A percentile compares a stretch with the other conserved stretches of the same genome.
Conservation (phyloP, 139 green algal species). For the Chlorella vulgaris region DNA sequence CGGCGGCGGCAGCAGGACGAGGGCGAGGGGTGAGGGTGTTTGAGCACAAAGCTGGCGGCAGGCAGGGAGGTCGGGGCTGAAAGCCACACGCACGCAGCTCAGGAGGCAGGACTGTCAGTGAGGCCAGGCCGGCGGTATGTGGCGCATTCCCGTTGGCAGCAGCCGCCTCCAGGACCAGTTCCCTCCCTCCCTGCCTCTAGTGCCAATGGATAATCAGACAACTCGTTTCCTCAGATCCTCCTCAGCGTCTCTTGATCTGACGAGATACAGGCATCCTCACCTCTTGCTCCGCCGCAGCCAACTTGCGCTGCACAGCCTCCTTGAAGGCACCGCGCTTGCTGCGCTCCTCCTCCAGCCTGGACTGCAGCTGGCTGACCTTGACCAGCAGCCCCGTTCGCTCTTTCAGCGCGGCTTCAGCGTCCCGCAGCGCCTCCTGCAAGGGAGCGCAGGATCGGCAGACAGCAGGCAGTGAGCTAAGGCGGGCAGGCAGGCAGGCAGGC, state of each 20-base stretch:
- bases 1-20: not conserved
- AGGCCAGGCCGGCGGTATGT: too few relatives aligned
- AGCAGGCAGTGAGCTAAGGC: not conserved
- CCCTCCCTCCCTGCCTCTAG: too few relatives aligned
- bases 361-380: not conserved
- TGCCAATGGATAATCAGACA: too few relatives aligned
- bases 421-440: constrained; percentile 17
- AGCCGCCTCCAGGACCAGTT: too few relatives aligned
- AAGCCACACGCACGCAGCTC: too few relatives aligned
- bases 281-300: constrained; percentile 23
- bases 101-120: too few relatives aligned
- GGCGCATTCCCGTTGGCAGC: too few relatives aligned
- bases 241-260: too few relatives aligned
- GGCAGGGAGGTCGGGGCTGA: not conserved
- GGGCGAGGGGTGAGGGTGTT: not conserved
- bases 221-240: too few relatives aligned
- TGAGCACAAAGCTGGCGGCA: not conserved
- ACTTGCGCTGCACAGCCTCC: constrained; percentile 26
- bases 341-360: constrained; percentile 23
- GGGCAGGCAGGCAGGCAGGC: not conserved
- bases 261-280: not conserved
- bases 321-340: not conserved
- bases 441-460: not conserved
- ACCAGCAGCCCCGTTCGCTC: not conserved
- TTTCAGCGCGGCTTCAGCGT: constrained; percentile 13